Base-by-base conservation (phyloP, 192 early-diverging fungal genomes). In the Thamnidium elegans region DNA sequence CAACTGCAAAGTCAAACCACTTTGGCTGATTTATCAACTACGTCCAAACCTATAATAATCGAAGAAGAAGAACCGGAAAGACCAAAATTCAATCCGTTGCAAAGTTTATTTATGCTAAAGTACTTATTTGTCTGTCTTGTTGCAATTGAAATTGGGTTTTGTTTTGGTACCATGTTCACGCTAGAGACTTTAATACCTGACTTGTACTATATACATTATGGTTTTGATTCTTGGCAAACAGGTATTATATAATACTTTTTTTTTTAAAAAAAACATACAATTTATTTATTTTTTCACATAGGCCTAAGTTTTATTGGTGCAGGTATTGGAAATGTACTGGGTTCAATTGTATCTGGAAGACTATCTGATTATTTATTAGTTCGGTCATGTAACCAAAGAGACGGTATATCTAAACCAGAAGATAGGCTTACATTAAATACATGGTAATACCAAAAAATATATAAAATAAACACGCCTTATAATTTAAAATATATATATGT, bases 81-180 rank as follows among this genome's bases (percentile, higher is more conserved):
- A 19, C 30, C 8, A 32, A 30, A n/a, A 17, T 43, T 47, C 26
- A 62, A 62, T 31, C 59, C 46, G 13, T 62, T 62, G 10, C 3
- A 31, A 50, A 62, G 44, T 14, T 44, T 62, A 26, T 44, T 42
- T 4, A 48, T 62, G 59, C 14, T 62, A 21, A 47, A 47, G 3
- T 43, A 62, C 21, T 15, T 50, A 7, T 59, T 50, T 30, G 59
- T 62, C 3, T 50, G 11, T 19, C 20, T 62, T 1, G 19, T 50
- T 17, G 59, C 59, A 31, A 47, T 62, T 20, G 36, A 62, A 47
- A 50, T 42, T 13, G 59, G 46, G 0, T 17, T 62, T 8, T 62
- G 59, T 30, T 83, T 83, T 70, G 78, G 78, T 32, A 62, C 73
- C 32, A 83, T 83, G 81, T 80, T 80, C 51, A 69, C 78, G 42